Percentiles rank a stretch among this genome's conserved stretches.
Conservation (phyloP, 2,329 filamentous ascomycete genomes). For the Botryotinia globosa region DNA sequence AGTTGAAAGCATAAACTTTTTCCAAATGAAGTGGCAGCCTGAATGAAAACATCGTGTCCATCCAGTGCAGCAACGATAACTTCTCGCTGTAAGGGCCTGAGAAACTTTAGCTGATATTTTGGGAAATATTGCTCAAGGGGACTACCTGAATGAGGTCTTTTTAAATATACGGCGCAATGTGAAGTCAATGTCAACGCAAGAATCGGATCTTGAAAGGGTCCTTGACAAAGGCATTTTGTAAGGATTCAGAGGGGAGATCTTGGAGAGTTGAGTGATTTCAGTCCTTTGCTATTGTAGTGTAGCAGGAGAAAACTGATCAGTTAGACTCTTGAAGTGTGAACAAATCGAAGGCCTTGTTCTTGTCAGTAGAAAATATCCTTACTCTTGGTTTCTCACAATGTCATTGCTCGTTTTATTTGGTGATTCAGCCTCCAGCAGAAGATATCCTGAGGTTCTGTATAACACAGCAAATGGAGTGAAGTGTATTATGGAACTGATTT, state of each 20-base stretch:
- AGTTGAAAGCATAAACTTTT: slow-evolving; percentile 94
- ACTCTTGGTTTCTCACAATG: not conserved
- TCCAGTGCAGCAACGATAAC: slow-evolving; percentile 79
- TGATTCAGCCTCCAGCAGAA: not conserved
- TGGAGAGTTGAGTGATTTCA: not conserved
- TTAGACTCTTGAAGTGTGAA: not conserved
- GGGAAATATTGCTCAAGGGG: not conserved
- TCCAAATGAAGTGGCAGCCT: slow-evolving; percentile 86
- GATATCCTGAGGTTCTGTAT: not conserved
- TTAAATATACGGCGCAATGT: slow-evolving; percentile 71
- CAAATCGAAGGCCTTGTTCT: not conserved
- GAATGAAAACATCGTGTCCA: slow-evolving; percentile 87
- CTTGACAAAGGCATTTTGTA: slow-evolving; percentile 42
- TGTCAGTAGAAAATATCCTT: not conserved
- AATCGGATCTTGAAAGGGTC: slow-evolving; percentile 46
- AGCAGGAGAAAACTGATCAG: not conserved
- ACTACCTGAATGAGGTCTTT: slow-evolving; percentile 68
- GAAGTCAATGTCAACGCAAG: slow-evolving; percentile 67
- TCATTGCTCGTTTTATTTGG: not conserved
- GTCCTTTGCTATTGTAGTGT: not conserved
- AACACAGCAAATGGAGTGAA: not conserved
- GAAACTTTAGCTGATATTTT: slow-evolving; percentile 21
- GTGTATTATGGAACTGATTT: not conserved
- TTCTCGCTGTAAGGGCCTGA: slow-evolving; percentile 78
- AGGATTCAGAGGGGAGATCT: not conserved